These are phyloP conservation scores for Mimosa bimucronata DNA, from an alignment of 306 rosid genomes.

Conservation along the genomic window DNA sequence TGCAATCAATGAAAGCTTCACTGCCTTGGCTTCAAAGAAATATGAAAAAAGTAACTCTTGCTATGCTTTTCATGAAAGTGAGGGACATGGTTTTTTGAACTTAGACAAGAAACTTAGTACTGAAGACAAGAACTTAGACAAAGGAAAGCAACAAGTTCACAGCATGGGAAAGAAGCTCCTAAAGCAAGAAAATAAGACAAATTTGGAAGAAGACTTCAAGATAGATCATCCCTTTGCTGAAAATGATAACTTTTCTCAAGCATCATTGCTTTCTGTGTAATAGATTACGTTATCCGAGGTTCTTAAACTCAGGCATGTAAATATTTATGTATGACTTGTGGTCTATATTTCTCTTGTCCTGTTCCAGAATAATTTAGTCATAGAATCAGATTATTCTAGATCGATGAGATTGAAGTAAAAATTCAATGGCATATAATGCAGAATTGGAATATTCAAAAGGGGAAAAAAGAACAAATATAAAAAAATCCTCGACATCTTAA, in stretches of 20 bases:
- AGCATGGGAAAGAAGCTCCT: constrained; percentile 20
- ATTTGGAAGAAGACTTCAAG: constrained; percentile 11
- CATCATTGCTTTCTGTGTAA: constrained; percentile 48
- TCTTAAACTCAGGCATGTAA: not conserved
- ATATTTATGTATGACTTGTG: not conserved
- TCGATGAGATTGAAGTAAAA: not conserved
- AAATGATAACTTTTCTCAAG: constrained; percentile 34
- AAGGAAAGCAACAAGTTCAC: constrained; percentile 13
- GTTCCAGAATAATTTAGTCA: not conserved
- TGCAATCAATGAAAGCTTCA: constrained; percentile 33
- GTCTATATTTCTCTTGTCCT: not conserved
- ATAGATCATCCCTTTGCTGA: constrained; percentile 57
- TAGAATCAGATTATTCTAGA: not conserved
- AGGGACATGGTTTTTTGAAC: constrained; percentile 6
- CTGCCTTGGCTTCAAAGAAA: constrained; percentile 25
- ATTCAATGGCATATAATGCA: not conserved
- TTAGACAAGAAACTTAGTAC: constrained; percentile 2
- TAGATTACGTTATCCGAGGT: not conserved
- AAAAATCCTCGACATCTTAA: constrained; percentile 49
- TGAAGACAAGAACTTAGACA: not conserved
- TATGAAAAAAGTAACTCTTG: constrained; percentile 52
- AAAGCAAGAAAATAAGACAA: constrained; percentile 33
- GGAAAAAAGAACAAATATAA: constrained; percentile 2
- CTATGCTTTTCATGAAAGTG: constrained; percentile 33
- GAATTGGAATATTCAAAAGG: constrained; percentile 39